phyloP scores from a whole-genome alignment of 2,329 filamentous ascomycete species.

The Emergomyces pasteurianus region DNA sequence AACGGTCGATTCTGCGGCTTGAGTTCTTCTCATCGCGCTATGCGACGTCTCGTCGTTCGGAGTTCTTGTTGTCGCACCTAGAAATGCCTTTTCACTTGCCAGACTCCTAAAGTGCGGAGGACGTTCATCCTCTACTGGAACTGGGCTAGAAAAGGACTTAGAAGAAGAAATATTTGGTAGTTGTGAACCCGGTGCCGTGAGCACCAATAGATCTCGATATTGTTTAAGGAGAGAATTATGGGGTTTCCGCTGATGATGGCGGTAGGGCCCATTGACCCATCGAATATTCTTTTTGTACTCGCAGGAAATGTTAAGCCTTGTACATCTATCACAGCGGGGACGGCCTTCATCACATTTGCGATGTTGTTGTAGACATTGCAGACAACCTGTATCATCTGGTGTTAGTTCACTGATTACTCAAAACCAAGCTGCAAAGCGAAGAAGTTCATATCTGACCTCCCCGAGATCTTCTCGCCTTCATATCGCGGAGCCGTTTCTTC shows the following conservation, averaged over 20 bases:
- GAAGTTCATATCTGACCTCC: not conserved
- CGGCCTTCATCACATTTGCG: conserved; percentile 1
- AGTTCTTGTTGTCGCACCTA: not conserved
- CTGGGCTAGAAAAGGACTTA: not conserved
- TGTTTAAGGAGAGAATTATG: not conserved
- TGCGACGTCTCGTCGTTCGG: not conserved
- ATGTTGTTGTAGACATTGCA: conserved; percentile 1
- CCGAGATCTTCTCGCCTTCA: conserved; percentile 1
- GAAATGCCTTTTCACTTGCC: not conserved
- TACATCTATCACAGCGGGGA: not conserved
- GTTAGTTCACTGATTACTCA: not conserved
- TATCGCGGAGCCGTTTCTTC: not conserved
- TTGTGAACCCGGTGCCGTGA: not conserved
- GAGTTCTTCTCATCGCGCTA: not conserved
- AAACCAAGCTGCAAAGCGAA: not conserved
- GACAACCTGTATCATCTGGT: not conserved
- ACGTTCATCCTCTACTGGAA: not conserved
- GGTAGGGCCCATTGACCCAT: not conserved
- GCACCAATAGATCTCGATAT: not conserved
- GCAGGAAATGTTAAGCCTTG: not conserved
- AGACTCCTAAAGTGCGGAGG: not conserved
- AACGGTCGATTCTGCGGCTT: not conserved
- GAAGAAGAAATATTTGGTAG: not conserved
- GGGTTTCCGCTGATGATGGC: not conserved
- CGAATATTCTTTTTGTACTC: not conserved